Evolutionary conservation across 2,329 filamentous ascomycete species (phyloP), one percentile per base, ranked within the genome.

Genomic region (Colletotrichum noveboracense): DNA sequence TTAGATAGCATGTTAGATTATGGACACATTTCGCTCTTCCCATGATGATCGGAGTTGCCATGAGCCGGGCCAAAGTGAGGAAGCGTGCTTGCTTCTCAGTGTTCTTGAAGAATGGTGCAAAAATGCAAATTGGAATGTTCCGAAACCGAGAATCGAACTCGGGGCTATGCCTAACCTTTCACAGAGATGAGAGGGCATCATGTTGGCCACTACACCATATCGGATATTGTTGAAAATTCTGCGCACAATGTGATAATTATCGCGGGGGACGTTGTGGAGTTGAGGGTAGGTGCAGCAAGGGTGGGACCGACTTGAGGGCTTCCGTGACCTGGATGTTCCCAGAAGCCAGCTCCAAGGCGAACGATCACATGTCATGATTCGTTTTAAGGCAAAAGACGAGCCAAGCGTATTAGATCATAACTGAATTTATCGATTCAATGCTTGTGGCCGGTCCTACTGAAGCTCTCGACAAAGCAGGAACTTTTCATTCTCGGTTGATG

Each of bases 141-240:
- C 72, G 68, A 71, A 67, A 67, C 72, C 72, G 62, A 75, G 69
- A 75, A 72, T 75, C 69, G 60, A 75, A 75, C 69, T 72, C 72
- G 72, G 72, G 67, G 72, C 72, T 71, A 75, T 75, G 72, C 68
- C 69, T 72, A 72, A 43, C 72, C 62, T 72, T n/a, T 56, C 72
- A 30, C 3, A 3, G 8, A 26, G 14, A 68, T 75, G 73, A 75
- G 68, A 75, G 73, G 73, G 38, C 68, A 75, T 75, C 69, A 72
- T 68, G 56, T 72, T 72, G 62, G 69, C 70, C 73, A 75, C 73
- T 75, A 72, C 68, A 75, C 69, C 70, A 75, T 72, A 73, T 73
- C 73, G 70, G 73, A 75, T 32, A 6, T 13, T 32, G 24, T 48
- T 69, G 52, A 24, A 24, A 61, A 12, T 13, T 34, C 2, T 2